These are phyloP conservation scores for Fusarium mexicanum DNA, from an alignment of 2,329 filamentous ascomycete species.

Conservation along the genomic window DNA sequence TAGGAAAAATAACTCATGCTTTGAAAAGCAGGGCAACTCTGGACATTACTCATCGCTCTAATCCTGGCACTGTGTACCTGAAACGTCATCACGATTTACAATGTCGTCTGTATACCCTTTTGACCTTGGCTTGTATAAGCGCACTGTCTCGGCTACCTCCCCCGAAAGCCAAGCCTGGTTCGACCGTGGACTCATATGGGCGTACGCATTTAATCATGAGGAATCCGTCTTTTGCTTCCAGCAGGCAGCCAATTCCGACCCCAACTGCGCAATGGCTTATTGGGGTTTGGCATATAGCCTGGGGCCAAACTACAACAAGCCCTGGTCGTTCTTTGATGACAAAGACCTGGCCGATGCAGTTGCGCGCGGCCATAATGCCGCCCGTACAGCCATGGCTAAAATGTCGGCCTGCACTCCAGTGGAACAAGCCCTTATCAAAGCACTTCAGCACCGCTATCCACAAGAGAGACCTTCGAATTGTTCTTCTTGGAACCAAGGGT, in stretches of 20 bases:
- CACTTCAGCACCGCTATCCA: slow-evolving; percentile 70
- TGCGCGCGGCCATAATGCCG: slow-evolving; percentile 42
- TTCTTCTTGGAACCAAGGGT: slow-evolving; percentile 45
- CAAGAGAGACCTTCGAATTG: background rate
- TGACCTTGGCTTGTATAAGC: slow-evolving; percentile 19
- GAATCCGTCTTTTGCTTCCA: slow-evolving; percentile 74
- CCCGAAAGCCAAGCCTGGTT: slow-evolving; percentile 68
- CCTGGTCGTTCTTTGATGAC: slow-evolving; percentile 76
- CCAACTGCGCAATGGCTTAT: slow-evolving; percentile 68
- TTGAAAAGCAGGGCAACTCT: background rate
- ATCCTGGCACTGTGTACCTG: too few relatives aligned
- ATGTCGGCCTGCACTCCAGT: background rate
- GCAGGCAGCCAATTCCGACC: slow-evolving; percentile 64
- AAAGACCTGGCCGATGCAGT: slow-evolving; percentile 55
- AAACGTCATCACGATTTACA: background rate
- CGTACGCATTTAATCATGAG: slow-evolving; percentile 80
- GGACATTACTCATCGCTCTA: background rate
- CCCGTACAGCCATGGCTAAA: background rate
- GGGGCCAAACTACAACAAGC: slow-evolving; percentile 81
- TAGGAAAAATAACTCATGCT: background rate
- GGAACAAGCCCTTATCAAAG: slow-evolving; percentile 71
- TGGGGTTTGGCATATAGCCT: slow-evolving; percentile 77
- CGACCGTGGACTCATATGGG: slow-evolving; percentile 76
- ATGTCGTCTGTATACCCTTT: background rate
- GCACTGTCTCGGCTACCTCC: slow-evolving; percentile 6